Conservation (phyloP, 352 stramenopile species). For the Elongisporangium undulatum region DNA sequence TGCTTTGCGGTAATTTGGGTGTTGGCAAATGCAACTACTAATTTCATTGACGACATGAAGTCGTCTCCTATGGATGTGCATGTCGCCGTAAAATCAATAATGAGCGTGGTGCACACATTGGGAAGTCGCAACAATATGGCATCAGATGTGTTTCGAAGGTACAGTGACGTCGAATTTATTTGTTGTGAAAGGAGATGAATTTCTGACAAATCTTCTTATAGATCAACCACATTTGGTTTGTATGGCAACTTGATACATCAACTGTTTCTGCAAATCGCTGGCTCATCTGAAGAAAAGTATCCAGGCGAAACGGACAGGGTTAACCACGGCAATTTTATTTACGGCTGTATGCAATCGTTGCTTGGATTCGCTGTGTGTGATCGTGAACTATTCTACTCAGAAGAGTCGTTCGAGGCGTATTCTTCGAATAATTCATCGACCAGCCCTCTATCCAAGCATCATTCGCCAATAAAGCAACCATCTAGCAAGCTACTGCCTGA, state of each 20-base stretch:
- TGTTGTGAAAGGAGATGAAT: background rate
- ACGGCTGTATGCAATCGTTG: slow-evolving; percentile 15
- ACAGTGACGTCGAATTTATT: background rate
- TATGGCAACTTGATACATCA: slow-evolving; percentile 23
- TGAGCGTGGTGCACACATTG: slow-evolving; percentile 8
- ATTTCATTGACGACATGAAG: background rate
- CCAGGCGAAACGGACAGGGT: background rate
- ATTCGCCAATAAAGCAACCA: background rate
- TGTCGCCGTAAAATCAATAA: background rate
- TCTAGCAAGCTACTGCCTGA: background rate
- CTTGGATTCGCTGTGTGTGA: slow-evolving; percentile 18
- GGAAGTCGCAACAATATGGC: slow-evolving; percentile 1
- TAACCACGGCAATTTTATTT: background rate
- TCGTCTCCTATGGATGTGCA: background rate
- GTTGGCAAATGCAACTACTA: slow-evolving; percentile 5
- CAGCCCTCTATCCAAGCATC: background rate
- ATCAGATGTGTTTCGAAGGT: slow-evolving; percentile 8
- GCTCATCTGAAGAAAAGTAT: background rate
- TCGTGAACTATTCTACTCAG: slow-evolving; percentile 5
- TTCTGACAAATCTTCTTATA: slow-evolving; percentile 2
- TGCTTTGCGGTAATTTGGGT: slow-evolving; percentile 38
- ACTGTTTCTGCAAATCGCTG: slow-evolving; percentile 1
- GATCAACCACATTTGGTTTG: slow-evolving; percentile 19
- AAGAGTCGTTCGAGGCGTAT: background rate
- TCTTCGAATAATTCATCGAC: background rate